These are phyloP conservation scores for Beta corolliflora DNA, from an alignment of 179 eudicot genomes.

Conservation along the genomic window DNA sequence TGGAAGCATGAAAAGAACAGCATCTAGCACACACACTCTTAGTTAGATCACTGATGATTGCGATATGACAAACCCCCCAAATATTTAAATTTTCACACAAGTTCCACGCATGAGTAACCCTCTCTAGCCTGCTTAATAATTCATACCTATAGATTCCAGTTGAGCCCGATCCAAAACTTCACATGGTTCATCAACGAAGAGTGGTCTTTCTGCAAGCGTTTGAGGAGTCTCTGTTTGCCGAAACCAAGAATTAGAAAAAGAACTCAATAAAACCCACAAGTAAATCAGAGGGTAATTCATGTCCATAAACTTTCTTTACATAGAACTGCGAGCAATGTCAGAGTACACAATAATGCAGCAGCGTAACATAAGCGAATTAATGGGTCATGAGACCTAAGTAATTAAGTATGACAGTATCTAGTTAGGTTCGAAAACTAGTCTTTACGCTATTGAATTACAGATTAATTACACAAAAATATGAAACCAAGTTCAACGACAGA, in stretches of 20 bases:
- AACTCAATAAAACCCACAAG: background rate
- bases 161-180: conserved; percentile 53
- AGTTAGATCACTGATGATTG: background rate
- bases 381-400: background rate
- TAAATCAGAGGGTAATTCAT: background rate
- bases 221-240: conserved; percentile 31
- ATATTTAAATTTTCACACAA: background rate
- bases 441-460: background rate
- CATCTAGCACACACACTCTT: background rate
- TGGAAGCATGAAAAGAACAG: background rate
- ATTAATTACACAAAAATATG: background rate
- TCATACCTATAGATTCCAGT: conserved; percentile 60
- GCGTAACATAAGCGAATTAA: background rate
- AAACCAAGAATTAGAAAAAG: background rate
- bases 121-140: background rate
- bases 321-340: background rate
- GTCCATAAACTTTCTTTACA: background rate
- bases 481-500: background rate
- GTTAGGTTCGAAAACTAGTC: background rate
- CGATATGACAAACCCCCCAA: background rate
- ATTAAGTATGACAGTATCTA: too few relatives aligned
- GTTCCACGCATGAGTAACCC: background rate
- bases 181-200: conserved; percentile 44
- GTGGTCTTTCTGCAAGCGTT: conserved; percentile 38
- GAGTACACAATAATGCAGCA: background rate